Base-by-base conservation (phyloP, 495 filamentous ascomycete species). In the Aspergillus panamensis region DNA sequence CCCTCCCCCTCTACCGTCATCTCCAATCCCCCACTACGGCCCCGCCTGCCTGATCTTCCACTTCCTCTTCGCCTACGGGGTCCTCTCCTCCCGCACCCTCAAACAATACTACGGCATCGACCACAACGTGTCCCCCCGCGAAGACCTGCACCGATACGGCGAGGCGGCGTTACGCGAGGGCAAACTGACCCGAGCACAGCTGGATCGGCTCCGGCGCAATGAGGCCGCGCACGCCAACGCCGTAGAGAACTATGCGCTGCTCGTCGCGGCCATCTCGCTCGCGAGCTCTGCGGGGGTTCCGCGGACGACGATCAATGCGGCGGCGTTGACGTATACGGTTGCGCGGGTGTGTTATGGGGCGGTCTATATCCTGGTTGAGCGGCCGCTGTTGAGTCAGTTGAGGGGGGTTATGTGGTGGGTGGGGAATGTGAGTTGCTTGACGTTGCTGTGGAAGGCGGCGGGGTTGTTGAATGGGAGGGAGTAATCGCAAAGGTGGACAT, bases 101-200 rank as follows among this genome's bases (percentile, higher is more conserved):
- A 83, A 81, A 57, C 72, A 78, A 56, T 69, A 48, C 53, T 75
- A 76, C 65, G 73, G 75, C 17, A 52, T 82, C 60, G 80, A 83
- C 64, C 74, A 82, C 66, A 76, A 81, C 52, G 68, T 56, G 13
- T 68, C 71, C 6, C 78, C 82, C 0, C 68, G 75, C 21, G 64
- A 79, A 50, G 74, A 81, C 39, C 69, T 82, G 1, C 59, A 55
- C 29, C 77, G 73, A 48, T 77, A 77, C 57, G 79, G 79, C 45
- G 64, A 72, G 13, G 66, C 66, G 1, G 75, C 77, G 6, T 74
- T 83, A n/a, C 61, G 66, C 14, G 69, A 67, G 4, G 79, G 77
- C 5, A 80, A 80, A 55, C 70, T 83, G 14, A 78, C 74, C 0
- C 74, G 69, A 43, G 59, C 48, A 8, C 72, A 74, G 51, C 68